A percentile compares a stretch with the other conserved stretches of the same genome.
Evolutionary conservation across 2,329 filamentous ascomycete genomes (phyloP).

Genomic region (Tolypocladium capitatum): DNA sequence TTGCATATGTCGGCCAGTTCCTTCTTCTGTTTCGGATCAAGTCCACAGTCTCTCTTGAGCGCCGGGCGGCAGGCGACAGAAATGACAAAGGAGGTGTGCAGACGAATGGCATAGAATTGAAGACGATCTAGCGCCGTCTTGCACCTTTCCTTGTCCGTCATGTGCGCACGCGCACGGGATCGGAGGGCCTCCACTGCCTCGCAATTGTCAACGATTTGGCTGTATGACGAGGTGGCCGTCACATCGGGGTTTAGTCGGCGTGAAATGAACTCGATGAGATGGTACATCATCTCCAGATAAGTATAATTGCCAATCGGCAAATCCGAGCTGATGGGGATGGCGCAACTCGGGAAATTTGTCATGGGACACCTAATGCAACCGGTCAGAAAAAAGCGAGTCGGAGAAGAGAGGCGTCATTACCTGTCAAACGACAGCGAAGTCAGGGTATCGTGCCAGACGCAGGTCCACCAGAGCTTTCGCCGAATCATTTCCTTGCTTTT

Average conservation of each 20-base stretch:
- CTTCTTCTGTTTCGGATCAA: conserved; percentile 39
- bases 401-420: conserved; percentile 16
- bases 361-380: conserved; percentile 39
- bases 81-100: conserved; percentile 52
- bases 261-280: conserved; percentile 48
- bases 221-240: conserved; percentile 33
- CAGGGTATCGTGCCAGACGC: conserved; percentile 53
- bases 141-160: conserved; percentile 48
- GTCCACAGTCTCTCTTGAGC: conserved; percentile 38
- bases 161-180: conserved; percentile 33
- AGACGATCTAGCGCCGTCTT: conserved; percentile 49
- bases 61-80: conserved; percentile 53
- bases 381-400: background rate
- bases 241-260: conserved; percentile 42
- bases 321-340: conserved; percentile 33
- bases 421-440: conserved; percentile 54
- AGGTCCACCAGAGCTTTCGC: conserved; percentile 49
- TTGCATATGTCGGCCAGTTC: conserved; percentile 46
- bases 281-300: conserved; percentile 53
- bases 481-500: conserved; percentile 41
- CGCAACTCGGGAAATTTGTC: conserved; percentile 44
- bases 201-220: conserved; percentile 45
- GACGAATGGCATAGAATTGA: conserved; percentile 49
- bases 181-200: conserved; percentile 39
- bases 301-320: conserved; percentile 34